Conservation (phyloP, 2,329 filamentous ascomycete species). For the Exophiala calicioides region DNA sequence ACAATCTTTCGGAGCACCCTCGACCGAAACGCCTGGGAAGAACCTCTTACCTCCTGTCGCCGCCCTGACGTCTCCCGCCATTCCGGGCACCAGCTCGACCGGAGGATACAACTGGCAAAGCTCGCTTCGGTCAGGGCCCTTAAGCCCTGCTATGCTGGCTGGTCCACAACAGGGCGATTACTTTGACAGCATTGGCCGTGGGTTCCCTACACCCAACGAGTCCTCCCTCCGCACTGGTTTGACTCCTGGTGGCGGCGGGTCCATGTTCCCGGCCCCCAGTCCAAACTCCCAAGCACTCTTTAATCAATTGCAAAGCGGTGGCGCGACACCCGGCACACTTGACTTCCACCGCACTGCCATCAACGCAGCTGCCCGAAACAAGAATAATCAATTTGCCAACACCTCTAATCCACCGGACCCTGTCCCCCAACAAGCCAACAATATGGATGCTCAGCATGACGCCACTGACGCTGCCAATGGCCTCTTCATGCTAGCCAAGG, state of each 20-base stretch:
- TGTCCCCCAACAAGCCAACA: constrained; percentile 37
- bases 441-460: constrained; percentile 73
- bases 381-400: constrained; percentile 48
- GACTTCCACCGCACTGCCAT: constrained; percentile 95
- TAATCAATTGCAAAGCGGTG: constrained; percentile 74
- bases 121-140: constrained; percentile 83
- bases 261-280: constrained; percentile 93
- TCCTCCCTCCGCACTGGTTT: constrained; percentile 87
- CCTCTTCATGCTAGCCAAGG: constrained; percentile 80
- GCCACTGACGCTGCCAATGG: constrained; percentile 93
- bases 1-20: constrained; percentile 76
- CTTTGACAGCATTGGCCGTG: constrained; percentile 79
- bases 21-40: constrained; percentile 77
- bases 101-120: constrained; percentile 71
- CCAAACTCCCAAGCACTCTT: constrained; percentile 83
- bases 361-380: constrained; percentile 71
- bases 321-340: constrained; percentile 82
- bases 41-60: constrained; percentile 85
- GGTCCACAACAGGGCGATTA: constrained; percentile 77
- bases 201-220: constrained; percentile 94
- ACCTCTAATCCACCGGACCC: constrained; percentile 47
- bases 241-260: constrained; percentile 91
- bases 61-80: constrained; percentile 84
- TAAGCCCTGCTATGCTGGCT: constrained; percentile 96
- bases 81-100: constrained; percentile 72